Evolutionary conservation across 31 red algal species (phyloP).

Genomic region (Odonthalia washingtoniensis): DNA sequence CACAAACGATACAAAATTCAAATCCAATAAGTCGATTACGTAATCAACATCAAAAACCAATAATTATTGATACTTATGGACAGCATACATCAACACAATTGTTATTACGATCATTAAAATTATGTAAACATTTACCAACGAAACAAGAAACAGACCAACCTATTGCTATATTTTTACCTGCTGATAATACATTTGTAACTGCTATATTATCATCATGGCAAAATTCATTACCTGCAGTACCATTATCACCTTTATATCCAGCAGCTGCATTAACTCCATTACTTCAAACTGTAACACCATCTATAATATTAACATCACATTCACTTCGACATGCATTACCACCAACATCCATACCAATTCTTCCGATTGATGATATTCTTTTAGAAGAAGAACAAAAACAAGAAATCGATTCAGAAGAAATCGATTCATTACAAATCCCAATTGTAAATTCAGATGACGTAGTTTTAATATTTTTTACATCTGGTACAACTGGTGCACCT

Average conservation of each 20-base stretch:
- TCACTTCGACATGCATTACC: constrained; percentile 44
- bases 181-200: constrained; percentile 22
- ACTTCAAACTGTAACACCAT: constrained; percentile 18
- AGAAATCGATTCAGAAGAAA: neutral
- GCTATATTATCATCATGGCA: constrained; percentile 53
- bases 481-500: constrained; percentile 82
- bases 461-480: constrained; percentile 77
- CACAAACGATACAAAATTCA: no score
- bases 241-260: constrained; percentile 64
- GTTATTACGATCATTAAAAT: neutral
- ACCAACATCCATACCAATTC: neutral
- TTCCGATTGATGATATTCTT: neutral
- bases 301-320: constrained; percentile 32
- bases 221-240: constrained; percentile 38
- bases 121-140: neutral
- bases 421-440: neutral
- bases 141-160: neutral
- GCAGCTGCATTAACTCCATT: constrained; percentile 51
- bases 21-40: no score
- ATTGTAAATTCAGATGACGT: neutral
- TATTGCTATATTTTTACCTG: neutral
- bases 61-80: neutral
- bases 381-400: neutral
- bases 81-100: neutral
- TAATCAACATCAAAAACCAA: no score